phyloP scores from a whole-genome alignment of 1,284 basidiomycete species.

The Fomitiporia mediterranea region DNA sequence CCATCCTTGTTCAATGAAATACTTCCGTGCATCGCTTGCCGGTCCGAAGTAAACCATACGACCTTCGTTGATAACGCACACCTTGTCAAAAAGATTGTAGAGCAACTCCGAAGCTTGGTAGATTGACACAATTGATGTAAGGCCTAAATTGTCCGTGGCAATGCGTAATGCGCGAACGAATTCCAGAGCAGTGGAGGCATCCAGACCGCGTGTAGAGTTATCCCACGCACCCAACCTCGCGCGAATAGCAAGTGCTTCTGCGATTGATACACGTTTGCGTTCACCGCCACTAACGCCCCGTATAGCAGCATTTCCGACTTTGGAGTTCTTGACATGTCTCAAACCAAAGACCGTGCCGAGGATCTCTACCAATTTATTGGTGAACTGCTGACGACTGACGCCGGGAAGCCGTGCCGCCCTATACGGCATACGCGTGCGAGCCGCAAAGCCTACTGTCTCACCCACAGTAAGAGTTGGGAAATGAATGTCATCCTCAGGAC shows the following conservation, averaged over 20 bases:
- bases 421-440: slow-evolving; percentile 25
- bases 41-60: slow-evolving; percentile 60
- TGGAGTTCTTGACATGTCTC: slow-evolving; percentile 37
- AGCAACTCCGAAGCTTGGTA: slow-evolving; percentile 56
- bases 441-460: slow-evolving; percentile 29
- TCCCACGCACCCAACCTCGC: slow-evolving; percentile 67
- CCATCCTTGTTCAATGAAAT: slow-evolving; percentile 63
- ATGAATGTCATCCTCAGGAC: slow-evolving; percentile 33
- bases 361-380: slow-evolving; percentile 31
- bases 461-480: slow-evolving; percentile 36
- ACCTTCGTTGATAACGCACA: slow-evolving; percentile 59
- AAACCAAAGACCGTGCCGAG: slow-evolving; percentile 42
- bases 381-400: slow-evolving; percentile 28
- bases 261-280: slow-evolving; percentile 76
- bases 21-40: slow-evolving; percentile 46
- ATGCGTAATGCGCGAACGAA: slow-evolving; percentile 53
- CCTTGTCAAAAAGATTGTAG: slow-evolving; percentile 56
- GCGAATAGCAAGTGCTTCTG: slow-evolving; percentile 60
- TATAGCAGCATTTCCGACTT: slow-evolving; percentile 40
- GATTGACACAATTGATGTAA: slow-evolving; percentile 52
- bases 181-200: slow-evolving; percentile 56
- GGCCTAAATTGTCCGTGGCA: slow-evolving; percentile 45
- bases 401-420: slow-evolving; percentile 25
- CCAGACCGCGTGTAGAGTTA: slow-evolving; percentile 50
- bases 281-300: slow-evolving; percentile 48